A percentile compares a stretch with the other conserved stretches of the same genome.
phyloP scores from a whole-genome alignment of 139 green algal genomes.

The Prasinococcaceae sp. region DNA sequence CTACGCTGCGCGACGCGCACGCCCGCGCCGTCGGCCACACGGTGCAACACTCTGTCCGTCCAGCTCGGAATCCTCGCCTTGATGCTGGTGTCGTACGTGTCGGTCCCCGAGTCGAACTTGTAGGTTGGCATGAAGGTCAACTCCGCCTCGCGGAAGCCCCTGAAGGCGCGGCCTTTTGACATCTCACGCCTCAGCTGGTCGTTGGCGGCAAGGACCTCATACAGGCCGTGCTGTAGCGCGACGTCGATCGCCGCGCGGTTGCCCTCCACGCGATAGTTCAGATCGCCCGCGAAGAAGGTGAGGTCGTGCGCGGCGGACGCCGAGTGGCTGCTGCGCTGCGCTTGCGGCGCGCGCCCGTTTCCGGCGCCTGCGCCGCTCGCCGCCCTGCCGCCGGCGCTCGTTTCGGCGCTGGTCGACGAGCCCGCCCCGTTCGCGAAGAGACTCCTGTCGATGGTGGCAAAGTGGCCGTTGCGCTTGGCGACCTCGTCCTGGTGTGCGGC shows the following conservation, averaged over 20 bases:
- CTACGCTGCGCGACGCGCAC: no score
- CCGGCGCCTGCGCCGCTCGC: not conserved
- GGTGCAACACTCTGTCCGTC: no score
- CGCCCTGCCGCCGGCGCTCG: not conserved
- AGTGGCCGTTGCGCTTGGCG: slow-evolving; percentile 9
- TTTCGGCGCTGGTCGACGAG: not conserved
- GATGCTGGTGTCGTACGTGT: slow-evolving; percentile 13
- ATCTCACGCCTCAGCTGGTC: slow-evolving; percentile 18
- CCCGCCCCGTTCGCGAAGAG: not conserved
- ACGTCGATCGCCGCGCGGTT: slow-evolving; percentile 13
- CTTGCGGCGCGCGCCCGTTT: not conserved
- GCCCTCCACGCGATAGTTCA: slow-evolving; percentile 21
- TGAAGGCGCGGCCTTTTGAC: not conserved
- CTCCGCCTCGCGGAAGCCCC: slow-evolving; percentile 1
- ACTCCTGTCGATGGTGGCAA: not conserved
- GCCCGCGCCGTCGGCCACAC: no score
- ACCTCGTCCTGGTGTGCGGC: slow-evolving; percentile 11
- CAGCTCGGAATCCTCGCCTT: slow-evolving; percentile 13
- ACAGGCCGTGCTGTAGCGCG: slow-evolving; percentile 1
- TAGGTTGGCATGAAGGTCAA: slow-evolving; percentile 18
- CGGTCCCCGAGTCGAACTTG: slow-evolving; percentile 15
- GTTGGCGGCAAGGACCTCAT: slow-evolving; percentile 15
- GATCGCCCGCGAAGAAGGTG: slow-evolving; percentile 15
- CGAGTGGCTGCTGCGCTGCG: no score
- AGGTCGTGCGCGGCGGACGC: no score